phyloP scores from a whole-genome alignment of 768 basidiomycete genomes.

The Agrocybe pediades region DNA sequence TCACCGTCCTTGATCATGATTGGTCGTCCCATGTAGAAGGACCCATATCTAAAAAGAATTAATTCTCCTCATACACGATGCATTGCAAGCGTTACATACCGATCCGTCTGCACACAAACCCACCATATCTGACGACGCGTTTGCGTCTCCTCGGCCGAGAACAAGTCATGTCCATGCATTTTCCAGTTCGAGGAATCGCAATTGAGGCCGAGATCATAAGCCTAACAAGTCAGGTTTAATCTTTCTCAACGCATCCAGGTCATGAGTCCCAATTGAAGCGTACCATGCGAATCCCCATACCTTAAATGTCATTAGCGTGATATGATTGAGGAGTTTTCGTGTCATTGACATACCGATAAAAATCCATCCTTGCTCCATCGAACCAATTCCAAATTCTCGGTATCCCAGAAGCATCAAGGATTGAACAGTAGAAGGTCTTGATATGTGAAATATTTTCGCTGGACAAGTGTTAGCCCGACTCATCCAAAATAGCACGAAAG shows the following conservation, averaged over 20 bases:
- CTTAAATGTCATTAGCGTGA: slow-evolving; percentile 11
- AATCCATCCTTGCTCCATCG: slow-evolving; percentile 86
- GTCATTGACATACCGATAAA: slow-evolving; percentile 56
- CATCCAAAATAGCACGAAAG: background rate
- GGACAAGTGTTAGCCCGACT: slow-evolving; percentile 12
- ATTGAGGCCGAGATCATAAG: slow-evolving; percentile 80
- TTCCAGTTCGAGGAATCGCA: slow-evolving; percentile 79
- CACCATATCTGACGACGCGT: slow-evolving; percentile 80
- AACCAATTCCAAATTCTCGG: slow-evolving; percentile 82
- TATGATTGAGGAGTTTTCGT: slow-evolving; percentile 1
- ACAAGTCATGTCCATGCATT: slow-evolving; percentile 58
- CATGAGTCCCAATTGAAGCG: background rate
- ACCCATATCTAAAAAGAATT: slow-evolving; percentile 48
- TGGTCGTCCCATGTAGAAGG: slow-evolving; percentile 78
- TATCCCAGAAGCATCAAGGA: slow-evolving; percentile 78
- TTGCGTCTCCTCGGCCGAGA: slow-evolving; percentile 68
- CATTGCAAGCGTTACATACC: slow-evolving; percentile 43
- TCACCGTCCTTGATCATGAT: slow-evolving; percentile 68
- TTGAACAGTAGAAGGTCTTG: slow-evolving; percentile 77
- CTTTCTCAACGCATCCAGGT: background rate
- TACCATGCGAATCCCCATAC: slow-evolving; percentile 34
- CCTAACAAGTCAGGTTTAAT: slow-evolving; percentile 39
- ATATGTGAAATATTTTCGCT: slow-evolving; percentile 69
- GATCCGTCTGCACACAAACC: slow-evolving; percentile 70
- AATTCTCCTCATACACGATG: background rate